Conservation (phyloP, 2,329 filamentous ascomycete species). For the Calonectria pauciramosa region DNA sequence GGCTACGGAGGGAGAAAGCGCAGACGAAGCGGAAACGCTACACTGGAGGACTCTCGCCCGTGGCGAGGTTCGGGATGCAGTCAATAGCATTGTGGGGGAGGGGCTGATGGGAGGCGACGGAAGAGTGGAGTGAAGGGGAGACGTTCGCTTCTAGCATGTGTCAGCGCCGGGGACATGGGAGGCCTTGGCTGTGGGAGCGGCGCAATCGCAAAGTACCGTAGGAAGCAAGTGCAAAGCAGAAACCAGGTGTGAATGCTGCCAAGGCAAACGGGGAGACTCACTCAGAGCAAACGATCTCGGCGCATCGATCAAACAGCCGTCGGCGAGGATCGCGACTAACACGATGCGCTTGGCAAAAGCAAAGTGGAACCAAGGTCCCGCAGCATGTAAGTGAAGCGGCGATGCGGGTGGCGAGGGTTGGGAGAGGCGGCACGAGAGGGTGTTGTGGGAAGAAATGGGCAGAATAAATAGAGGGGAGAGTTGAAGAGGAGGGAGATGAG, state of each 20-base stretch:
- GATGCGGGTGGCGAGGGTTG: neutral
- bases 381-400: neutral
- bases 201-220: neutral
- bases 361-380: conserved; percentile 19
- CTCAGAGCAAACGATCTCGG: conserved; percentile 9
- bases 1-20: conserved; percentile 28
- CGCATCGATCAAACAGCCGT: conserved; percentile 11
- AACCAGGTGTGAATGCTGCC: neutral
- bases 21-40: conserved; percentile 24
- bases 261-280: conserved; percentile 9
- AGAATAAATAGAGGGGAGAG: conserved; percentile 19
- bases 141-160: neutral
- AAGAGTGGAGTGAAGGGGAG: conserved; percentile 10
- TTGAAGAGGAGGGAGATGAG: conserved; percentile 26
- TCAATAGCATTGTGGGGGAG: conserved; percentile 43
- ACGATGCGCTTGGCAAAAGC: conserved; percentile 13
- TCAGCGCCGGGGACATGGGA: conserved; percentile 11
- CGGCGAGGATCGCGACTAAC: conserved; percentile 21
- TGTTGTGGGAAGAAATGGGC: conserved; percentile 9
- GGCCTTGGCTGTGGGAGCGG: neutral
- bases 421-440: neutral
- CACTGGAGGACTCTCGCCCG: conserved; percentile 45
- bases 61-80: conserved; percentile 45
- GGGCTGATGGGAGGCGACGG: neutral
- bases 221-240: neutral